Evolutionary conservation across 2,329 filamentous ascomycete genomes (phyloP).

Genomic region (Exophiala sp.): DNA sequence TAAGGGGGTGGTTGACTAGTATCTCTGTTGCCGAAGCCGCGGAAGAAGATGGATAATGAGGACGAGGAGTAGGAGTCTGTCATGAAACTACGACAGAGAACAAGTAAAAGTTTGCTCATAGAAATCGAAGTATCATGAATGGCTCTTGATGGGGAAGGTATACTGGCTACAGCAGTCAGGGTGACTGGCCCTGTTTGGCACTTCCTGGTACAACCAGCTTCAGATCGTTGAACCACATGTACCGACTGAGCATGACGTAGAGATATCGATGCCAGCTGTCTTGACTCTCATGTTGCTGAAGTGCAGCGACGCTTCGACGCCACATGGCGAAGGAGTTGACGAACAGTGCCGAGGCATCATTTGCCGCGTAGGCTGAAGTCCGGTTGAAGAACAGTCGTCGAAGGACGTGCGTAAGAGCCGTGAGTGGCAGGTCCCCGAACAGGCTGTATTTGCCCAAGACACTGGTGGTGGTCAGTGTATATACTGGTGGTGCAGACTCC

Average conservation of each 20-base stretch:
- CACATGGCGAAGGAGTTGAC: neutral
- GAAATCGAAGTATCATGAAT: too few species aligned
- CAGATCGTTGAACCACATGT: neutral
- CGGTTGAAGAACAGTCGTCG: neutral
- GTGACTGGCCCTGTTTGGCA: too few species aligned
- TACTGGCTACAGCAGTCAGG: too few species aligned
- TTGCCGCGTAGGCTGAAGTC: neutral
- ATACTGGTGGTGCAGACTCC: neutral
- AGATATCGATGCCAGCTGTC: neutral
- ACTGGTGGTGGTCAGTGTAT: neutral
- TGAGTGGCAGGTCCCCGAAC: neutral
- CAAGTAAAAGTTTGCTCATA: too few species aligned
- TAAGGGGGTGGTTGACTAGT: constrained; percentile 53
- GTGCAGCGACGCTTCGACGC: neutral
- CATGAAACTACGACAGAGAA: too few species aligned
- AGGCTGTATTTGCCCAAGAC: neutral
- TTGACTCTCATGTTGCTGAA: neutral
- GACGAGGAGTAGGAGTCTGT: neutral
- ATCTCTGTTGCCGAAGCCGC: neutral
- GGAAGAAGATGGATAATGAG: neutral
- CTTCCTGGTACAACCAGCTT: neutral
- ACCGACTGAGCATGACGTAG: neutral
- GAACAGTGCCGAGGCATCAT: neutral
- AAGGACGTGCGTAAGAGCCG: neutral
- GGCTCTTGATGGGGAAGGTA: too few species aligned